Conservation (phyloP, 176 grass and related monocot species). For the Lolium perenne region DNA sequence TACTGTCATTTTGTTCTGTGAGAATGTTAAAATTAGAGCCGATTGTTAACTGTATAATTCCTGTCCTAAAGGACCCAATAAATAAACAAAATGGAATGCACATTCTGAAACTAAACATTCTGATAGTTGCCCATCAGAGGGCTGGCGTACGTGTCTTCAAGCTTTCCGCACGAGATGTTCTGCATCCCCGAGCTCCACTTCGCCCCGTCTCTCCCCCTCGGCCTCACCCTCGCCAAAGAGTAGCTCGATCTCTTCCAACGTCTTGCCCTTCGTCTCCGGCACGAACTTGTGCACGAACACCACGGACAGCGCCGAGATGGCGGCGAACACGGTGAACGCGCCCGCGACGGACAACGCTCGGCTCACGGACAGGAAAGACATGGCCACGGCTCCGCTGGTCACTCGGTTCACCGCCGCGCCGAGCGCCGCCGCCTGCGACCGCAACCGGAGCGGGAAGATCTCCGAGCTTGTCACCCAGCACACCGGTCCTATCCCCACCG, state of each 20-base stretch:
- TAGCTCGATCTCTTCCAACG: conserved; percentile 65
- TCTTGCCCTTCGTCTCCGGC: conserved; percentile 68
- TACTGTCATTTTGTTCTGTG: neutral
- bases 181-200: conserved; percentile 59
- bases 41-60: neutral
- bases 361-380: conserved; percentile 73
- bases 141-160: neutral
- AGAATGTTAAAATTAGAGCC: neutral
- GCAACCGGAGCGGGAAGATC: conserved; percentile 62
- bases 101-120: neutral
- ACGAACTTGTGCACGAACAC: conserved; percentile 56
- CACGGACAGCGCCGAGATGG: conserved; percentile 56
- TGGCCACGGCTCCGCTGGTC: conserved; percentile 64
- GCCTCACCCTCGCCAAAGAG: conserved; percentile 34
- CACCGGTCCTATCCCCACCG: conserved; percentile 71
- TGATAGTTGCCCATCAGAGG: neutral
- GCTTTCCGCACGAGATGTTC: conserved; percentile 42
- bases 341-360: conserved; percentile 47
- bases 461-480: conserved; percentile 70
- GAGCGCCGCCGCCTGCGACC: conserved; percentile 64
- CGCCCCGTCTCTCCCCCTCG: conserved; percentile 11
- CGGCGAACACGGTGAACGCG: conserved; percentile 61
- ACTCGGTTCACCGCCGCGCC: conserved; percentile 63
- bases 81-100: neutral
- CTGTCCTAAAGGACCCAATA: neutral